Evolutionary conservation across 495 filamentous ascomycete species (phyloP), one percentile per base, ranked within the genome.

Genomic region (Penicillium simplicissimum): DNA sequence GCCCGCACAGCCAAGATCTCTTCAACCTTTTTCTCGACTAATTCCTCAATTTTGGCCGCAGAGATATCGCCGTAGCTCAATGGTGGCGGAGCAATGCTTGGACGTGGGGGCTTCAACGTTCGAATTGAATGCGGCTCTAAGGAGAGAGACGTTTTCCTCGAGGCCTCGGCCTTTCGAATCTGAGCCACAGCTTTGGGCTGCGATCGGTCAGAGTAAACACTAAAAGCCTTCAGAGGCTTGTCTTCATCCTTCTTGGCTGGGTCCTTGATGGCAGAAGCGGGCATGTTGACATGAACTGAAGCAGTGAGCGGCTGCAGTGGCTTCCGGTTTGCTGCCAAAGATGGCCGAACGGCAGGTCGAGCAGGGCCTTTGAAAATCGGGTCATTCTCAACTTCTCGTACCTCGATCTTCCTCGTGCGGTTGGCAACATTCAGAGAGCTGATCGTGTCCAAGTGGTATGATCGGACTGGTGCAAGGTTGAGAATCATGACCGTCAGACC

Each of bases 401-500:
- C 88, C 72, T 98, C 94, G 61, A 98, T 97, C 70, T 96, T 92
- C 80, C 97, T 97, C 35, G 95, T 96, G 23, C 95, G 84, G 49
- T 95, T 97, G 66, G 93, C 94, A 62, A 98, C 95, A 67, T 96
- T 97, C 42, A 98, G 80, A 58, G 92, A 96, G 72, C 90, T 94
- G 6, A 98, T 81, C 0, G 95, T 97, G 72, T 98, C 95, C 51
- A 97, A 79, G 64, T 98, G 95, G 67, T 96, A 98, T 59, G 88
- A 92, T 64, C 86, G 87, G 52, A 90, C 81, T 7, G 90, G 92
- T 0, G 95, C 93, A 1, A 98, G 83, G 69, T 97, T 98, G 38
- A 98, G 81, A 58, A 98, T 95, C 95, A 98, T 98, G 58, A 98
- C 81, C 0, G 93, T 97, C 45, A 96, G 82, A 13, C 95, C 94